Base-by-base conservation (phyloP, 2,329 filamentous ascomycete species). In the Penicillium sp. region DNA sequence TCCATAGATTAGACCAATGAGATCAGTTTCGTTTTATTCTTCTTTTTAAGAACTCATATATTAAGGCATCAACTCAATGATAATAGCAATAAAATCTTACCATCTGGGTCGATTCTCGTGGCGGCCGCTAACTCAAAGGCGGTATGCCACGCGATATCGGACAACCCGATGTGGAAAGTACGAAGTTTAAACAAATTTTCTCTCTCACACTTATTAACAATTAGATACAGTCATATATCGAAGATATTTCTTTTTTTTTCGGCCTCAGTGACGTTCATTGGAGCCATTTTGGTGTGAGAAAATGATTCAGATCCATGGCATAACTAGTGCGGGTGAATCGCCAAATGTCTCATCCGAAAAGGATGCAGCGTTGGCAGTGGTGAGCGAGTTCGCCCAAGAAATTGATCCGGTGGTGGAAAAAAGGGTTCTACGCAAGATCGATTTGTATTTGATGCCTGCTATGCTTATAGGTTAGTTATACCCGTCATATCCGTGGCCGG, bases 341-440 rank as follows among this genome's bases (percentile, higher is more conserved):
- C 22, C 48, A 25, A 59, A 49, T 30, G 41, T 19, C 35, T 50
- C 36, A 7, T 55, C 53, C 25, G 77, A 78, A 22, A 82, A 82
- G 57, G 84, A 86, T 68, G 76, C 81, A 17, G 83, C 83, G 3
- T 75, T 85, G 51, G 78, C 77, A 9, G 77, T 88, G 55, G 84
- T 87, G 2, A 83, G 85, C 25, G 82, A 86, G 48, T 59, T 67
- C 28, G 67, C 67, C 10, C 58, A 61, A 42, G 66, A 64, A 25
- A 77, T 86, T 42, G 85, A 88, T 62, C 80, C 82, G 0, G 74
- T 69, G 0, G 70, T 84, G 0, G 81, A 82, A 55, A 78, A 76
- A 17, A 78, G 81, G 44, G 85, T 87, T 9, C 71, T 88, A 25
- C 76, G 83, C 45, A 89, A 88, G 73, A 88, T 88, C 49, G 87